Conservation (phyloP, 2,329 filamentous ascomycete genomes). For the Trichoderma lentiforme region DNA sequence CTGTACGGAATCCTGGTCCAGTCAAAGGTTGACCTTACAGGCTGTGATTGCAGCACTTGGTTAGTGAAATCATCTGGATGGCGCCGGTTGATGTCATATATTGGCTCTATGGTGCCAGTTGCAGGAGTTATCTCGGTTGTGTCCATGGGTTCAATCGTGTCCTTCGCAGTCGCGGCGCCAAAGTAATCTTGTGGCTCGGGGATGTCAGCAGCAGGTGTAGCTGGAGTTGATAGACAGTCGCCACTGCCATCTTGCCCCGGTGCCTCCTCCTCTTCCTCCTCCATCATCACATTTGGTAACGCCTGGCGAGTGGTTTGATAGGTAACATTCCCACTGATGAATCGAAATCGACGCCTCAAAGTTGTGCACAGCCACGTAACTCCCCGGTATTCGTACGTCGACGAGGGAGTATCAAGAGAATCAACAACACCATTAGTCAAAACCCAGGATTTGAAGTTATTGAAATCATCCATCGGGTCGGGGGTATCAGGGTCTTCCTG, state of each 20-base stretch:
- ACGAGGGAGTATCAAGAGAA: conserved; percentile 49
- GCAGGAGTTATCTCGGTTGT: not conserved
- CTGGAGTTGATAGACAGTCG: conserved; percentile 37
- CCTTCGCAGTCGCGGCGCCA: conserved; percentile 30
- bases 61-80: conserved; percentile 44
- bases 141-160: conserved; percentile 27
- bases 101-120: not conserved
- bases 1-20: conserved; percentile 72
- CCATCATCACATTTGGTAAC: conserved; percentile 38
- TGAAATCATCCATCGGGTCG: conserved; percentile 43
- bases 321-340: conserved; percentile 58
- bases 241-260: conserved; percentile 35
- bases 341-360: conserved; percentile 63
- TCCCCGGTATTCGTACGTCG: conserved; percentile 59
- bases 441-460: conserved; percentile 68
- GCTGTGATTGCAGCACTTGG: conserved; percentile 29
- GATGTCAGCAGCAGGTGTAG: conserved; percentile 32
- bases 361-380: conserved; percentile 69
- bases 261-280: conserved; percentile 29
- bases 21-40: conserved; percentile 61
- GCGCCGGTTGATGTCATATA: conserved; percentile 25
- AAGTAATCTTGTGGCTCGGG: conserved; percentile 43
- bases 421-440: conserved; percentile 53
- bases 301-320: conserved; percentile 34
- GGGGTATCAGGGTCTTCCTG: conserved; percentile 37